Evolutionary conservation across 2,329 filamentous ascomycete species (phyloP).

Genomic region (Geosmithia putterillii): DNA sequence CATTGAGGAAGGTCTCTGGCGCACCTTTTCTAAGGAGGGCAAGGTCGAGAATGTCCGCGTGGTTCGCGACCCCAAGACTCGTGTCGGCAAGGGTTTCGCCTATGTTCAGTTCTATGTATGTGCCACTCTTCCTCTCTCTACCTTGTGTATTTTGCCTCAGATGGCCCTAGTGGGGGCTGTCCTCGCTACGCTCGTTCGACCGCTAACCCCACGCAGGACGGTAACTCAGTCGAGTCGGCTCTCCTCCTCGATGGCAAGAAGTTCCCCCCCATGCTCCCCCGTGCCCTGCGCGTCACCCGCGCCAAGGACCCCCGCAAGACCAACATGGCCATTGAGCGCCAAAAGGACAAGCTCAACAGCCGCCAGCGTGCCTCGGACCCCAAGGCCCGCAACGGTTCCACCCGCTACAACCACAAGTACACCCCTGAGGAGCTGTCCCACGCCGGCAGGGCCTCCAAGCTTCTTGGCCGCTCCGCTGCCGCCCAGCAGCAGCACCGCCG

Average conservation of each 20-base stretch:
- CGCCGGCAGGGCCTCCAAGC: slow-evolving; percentile 62
- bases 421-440: slow-evolving; percentile 58
- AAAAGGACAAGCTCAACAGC: slow-evolving; percentile 6
- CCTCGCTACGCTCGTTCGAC: not conserved
- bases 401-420: slow-evolving; percentile 56
- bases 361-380: slow-evolving; percentile 21
- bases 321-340: slow-evolving; percentile 27
- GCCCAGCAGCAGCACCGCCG: not conserved
- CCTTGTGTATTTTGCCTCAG: not conserved
- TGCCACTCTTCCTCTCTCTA: slow-evolving; percentile 2
- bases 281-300: slow-evolving; percentile 72
- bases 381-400: slow-evolving; percentile 26
- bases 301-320: slow-evolving; percentile 65
- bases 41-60: slow-evolving; percentile 90
- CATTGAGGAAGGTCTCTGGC: slow-evolving; percentile 87
- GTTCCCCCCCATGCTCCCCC: slow-evolving; percentile 87
- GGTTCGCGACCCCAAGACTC: slow-evolving; percentile 75
- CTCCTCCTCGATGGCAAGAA: slow-evolving; percentile 81
- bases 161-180: too few relatives aligned
- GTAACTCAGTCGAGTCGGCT: slow-evolving; percentile 81
- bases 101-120: slow-evolving; percentile 85
- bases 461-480: slow-evolving; percentile 39
- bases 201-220: slow-evolving; percentile 39
- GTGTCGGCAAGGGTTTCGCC: slow-evolving; percentile 92
- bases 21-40: slow-evolving; percentile 61